phyloP scores from a whole-genome alignment of 2,329 filamentous ascomycete species.

The Trichophyton schoenleinii region DNA sequence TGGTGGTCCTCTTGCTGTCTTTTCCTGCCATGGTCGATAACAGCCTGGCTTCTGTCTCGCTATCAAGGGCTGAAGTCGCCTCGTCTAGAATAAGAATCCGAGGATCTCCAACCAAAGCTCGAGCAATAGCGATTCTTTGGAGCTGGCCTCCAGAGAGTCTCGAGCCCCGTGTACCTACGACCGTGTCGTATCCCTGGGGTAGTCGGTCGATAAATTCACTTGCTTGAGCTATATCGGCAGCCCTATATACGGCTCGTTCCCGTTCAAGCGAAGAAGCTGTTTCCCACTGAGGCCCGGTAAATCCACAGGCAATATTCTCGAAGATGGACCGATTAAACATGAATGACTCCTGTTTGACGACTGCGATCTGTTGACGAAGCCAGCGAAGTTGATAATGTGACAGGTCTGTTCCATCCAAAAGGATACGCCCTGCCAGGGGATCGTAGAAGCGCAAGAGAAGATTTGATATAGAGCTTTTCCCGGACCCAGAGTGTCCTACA shows the following conservation, averaged over 20 bases:
- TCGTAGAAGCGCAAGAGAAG: constrained; percentile 38
- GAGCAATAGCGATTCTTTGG: constrained; percentile 65
- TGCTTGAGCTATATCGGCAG: constrained; percentile 49
- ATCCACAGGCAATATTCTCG: constrained; percentile 56
- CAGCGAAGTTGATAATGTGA: constrained; percentile 19
- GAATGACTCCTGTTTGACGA: constrained; percentile 78
- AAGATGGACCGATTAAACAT: constrained; percentile 73
- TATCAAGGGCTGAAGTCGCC: constrained; percentile 21
- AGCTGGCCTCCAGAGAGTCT: constrained; percentile 19
- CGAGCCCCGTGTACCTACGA: constrained; percentile 45
- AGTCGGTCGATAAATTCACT: constrained; percentile 42
- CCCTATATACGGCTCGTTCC: constrained; percentile 20
- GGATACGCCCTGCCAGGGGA: constrained; percentile 40
- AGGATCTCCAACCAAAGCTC: constrained; percentile 69
- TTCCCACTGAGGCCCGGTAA: constrained; percentile 37
- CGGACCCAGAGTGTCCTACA: constrained; percentile 48
- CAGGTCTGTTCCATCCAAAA: constrained; percentile 37
- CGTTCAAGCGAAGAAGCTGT: constrained; percentile 43
- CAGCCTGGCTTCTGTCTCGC: constrained; percentile 17
- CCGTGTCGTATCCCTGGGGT: constrained; percentile 38
- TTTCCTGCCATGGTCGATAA: constrained; percentile 16
- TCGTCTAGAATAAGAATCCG: constrained; percentile 50
- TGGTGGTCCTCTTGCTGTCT: constrained; percentile 14
- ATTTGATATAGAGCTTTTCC: constrained; percentile 47
- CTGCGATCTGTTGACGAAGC: constrained; percentile 60